These are phyloP conservation scores for Fusarium humuli DNA, from an alignment of 2,329 filamentous ascomycete genomes.

Conservation along the genomic window DNA sequence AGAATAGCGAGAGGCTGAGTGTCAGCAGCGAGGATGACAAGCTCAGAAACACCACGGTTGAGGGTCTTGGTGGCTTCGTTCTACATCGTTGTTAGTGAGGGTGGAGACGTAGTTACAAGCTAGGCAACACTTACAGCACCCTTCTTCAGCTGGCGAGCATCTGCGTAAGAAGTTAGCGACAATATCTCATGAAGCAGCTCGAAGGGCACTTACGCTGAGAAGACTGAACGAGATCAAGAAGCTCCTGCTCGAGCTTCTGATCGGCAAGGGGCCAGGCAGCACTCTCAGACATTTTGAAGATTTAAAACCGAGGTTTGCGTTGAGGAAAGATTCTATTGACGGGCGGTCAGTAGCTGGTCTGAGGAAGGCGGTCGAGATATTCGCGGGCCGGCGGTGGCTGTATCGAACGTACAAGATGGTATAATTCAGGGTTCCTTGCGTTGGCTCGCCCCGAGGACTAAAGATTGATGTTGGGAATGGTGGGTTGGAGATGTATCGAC, in stretches of 20 bases:
- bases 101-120: neutral
- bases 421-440: slow-evolving; percentile 68
- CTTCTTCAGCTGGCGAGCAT: slow-evolving; percentile 86
- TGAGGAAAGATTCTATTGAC: slow-evolving; percentile 19
- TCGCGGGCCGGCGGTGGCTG: neutral
- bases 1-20: slow-evolving; percentile 88
- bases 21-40: slow-evolving; percentile 90
- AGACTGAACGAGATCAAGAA: slow-evolving; percentile 85
- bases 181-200: neutral
- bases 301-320: slow-evolving; percentile 30
- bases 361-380: neutral
- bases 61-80: slow-evolving; percentile 78
- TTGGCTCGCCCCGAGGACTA: slow-evolving; percentile 66
- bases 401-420: slow-evolving; percentile 26
- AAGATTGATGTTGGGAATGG: slow-evolving; percentile 25
- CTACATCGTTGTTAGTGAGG: slow-evolving; percentile 7
- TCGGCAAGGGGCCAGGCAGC: slow-evolving; percentile 78
- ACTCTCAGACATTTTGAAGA: slow-evolving; percentile 45
- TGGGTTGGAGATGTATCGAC: slow-evolving; percentile 32
- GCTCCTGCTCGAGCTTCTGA: slow-evolving; percentile 79
- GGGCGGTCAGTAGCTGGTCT: slow-evolving; percentile 26
- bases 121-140: slow-evolving; percentile 66
- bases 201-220: slow-evolving; percentile 59
- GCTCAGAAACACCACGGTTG: slow-evolving; percentile 89
- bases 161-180: slow-evolving; percentile 25